These are phyloP conservation scores for Aspergillus sp. DNA, from an alignment of 2,329 filamentous ascomycete species.

Conservation along the genomic window DNA sequence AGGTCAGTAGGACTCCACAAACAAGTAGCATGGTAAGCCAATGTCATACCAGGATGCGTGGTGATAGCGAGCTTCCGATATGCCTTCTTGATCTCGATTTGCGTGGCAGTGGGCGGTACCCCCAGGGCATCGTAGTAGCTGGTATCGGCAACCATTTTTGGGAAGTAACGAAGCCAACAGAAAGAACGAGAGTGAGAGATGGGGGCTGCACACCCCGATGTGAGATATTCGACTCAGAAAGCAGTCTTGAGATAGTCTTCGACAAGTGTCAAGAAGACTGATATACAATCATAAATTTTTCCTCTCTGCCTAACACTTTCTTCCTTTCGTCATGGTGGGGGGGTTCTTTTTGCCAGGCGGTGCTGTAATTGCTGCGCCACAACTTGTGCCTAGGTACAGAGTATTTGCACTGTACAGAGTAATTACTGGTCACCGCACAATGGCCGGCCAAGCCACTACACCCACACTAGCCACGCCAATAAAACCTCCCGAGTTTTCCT, in stretches of 20 bases:
- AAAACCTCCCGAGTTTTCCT: slow-evolving; percentile 2
- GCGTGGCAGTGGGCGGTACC: slow-evolving; percentile 75
- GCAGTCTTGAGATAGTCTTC: not conserved
- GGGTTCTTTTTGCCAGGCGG: not conserved
- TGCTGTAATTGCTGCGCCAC: not conserved
- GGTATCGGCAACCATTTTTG: slow-evolving; percentile 77
- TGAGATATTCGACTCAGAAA: not conserved
- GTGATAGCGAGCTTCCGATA: slow-evolving; percentile 92
- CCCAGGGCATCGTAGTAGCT: slow-evolving; percentile 81
- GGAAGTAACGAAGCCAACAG: not conserved
- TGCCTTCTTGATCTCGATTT: slow-evolving; percentile 94
- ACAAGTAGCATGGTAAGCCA: not conserved
- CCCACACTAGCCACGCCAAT: not conserved
- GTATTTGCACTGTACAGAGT: not conserved
- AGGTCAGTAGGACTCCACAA: slow-evolving; percentile 7
- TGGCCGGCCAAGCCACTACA: not conserved
- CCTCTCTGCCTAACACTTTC: slow-evolving; percentile 18
- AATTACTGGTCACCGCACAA: not conserved
- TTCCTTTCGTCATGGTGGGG: slow-evolving; percentile 23
- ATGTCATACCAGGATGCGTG: slow-evolving; percentile 68
- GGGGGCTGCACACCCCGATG: not conserved
- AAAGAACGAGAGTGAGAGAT: not conserved
- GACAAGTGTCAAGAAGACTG: not conserved
- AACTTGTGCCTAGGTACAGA: not conserved
- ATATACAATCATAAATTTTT: slow-evolving; percentile 2